phyloP scores from a whole-genome alignment of 371 early-diverging fungal species.

The Rhizopus delemar region DNA sequence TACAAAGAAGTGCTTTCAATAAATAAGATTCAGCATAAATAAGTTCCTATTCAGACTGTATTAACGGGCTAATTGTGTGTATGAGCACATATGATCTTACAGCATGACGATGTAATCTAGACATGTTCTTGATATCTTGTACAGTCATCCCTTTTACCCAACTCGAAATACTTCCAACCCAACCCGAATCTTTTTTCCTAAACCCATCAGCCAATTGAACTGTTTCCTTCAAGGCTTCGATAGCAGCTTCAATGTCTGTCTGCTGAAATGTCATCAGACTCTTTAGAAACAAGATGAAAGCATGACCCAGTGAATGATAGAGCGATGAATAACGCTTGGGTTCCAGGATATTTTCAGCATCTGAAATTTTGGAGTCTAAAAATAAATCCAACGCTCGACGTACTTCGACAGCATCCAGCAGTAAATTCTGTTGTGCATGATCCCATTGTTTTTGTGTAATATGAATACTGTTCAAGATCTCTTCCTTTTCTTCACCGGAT shows the following conservation, averaged over 20 bases:
- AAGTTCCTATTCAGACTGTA: constrained; percentile 52
- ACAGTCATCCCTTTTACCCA: constrained; percentile 45
- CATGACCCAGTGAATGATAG: constrained; percentile 72
- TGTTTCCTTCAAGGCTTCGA: constrained; percentile 58
- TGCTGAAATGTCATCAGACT: constrained; percentile 77
- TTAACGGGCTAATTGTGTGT: constrained; percentile 7
- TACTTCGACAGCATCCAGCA: constrained; percentile 55
- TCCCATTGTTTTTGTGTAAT: constrained; percentile 8
- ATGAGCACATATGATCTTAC: constrained; percentile 26
- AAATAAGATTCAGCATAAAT: constrained; percentile 75
- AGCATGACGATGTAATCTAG: constrained; percentile 70
- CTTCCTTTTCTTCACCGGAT: constrained; percentile 1
- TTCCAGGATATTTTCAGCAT: constrained; percentile 60
- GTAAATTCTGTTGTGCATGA: constrained; percentile 17
- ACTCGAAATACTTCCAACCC: constrained; percentile 35
- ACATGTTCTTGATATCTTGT: constrained; percentile 61
- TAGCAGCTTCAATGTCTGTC: constrained; percentile 61
- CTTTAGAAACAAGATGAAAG: constrained; percentile 65
- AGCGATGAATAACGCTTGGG: constrained; percentile 48
- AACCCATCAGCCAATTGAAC: constrained; percentile 57
- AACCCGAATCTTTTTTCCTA: constrained; percentile 54
- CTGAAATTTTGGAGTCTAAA: constrained; percentile 65
- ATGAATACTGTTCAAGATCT: neutral
- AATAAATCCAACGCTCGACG: constrained; percentile 66
- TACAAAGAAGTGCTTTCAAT: constrained; percentile 66